These are phyloP conservation scores for Candida freyschussii DNA, from an alignment of 1,139 yeast species.

Conservation along the genomic window DNA sequence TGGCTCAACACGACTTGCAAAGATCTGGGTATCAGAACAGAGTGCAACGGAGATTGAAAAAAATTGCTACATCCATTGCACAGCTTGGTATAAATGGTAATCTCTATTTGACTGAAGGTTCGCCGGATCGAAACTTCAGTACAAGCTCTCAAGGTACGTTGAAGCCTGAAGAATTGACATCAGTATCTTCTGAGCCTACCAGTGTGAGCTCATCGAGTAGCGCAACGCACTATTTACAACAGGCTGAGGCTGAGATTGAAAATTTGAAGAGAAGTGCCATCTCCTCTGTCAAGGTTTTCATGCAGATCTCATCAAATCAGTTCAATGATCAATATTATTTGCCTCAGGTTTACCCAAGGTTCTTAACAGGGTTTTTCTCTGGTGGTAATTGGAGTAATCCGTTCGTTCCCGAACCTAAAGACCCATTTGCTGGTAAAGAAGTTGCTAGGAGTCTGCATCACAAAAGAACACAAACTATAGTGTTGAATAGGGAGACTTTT, in stretches of 20 bases:
- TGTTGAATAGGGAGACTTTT: constrained; percentile 47
- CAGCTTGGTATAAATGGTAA: constrained; percentile 58
- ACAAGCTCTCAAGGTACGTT: constrained; percentile 28
- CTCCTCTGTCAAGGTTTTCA: constrained; percentile 22
- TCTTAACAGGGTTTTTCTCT: constrained; percentile 55
- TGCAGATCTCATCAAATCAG: constrained; percentile 24
- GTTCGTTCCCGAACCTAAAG: constrained; percentile 40
- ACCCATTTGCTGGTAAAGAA: constrained; percentile 26
- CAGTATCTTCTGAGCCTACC: neutral
- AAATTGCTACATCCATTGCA: constrained; percentile 48
- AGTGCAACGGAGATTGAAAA: constrained; percentile 44
- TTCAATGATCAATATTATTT: constrained; percentile 32
- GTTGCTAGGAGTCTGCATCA: constrained; percentile 22
- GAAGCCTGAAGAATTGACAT: constrained; percentile 7
- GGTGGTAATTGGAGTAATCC: constrained; percentile 77
- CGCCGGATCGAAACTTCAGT: constrained; percentile 23
- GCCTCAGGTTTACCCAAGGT: constrained; percentile 68
- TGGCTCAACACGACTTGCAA: constrained; percentile 46
- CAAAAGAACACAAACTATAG: constrained; percentile 34
- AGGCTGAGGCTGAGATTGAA: constrained; percentile 20
- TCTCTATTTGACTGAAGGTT: constrained; percentile 39
- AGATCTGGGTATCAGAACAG: constrained; percentile 41
- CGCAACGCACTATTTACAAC: constrained; percentile 17
- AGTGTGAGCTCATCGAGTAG: constrained; percentile 4
- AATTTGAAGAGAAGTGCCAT: constrained; percentile 20